Evolutionary conservation across 1,284 basidiomycete species (phyloP).

Genomic region (Marasmius oreades): DNA sequence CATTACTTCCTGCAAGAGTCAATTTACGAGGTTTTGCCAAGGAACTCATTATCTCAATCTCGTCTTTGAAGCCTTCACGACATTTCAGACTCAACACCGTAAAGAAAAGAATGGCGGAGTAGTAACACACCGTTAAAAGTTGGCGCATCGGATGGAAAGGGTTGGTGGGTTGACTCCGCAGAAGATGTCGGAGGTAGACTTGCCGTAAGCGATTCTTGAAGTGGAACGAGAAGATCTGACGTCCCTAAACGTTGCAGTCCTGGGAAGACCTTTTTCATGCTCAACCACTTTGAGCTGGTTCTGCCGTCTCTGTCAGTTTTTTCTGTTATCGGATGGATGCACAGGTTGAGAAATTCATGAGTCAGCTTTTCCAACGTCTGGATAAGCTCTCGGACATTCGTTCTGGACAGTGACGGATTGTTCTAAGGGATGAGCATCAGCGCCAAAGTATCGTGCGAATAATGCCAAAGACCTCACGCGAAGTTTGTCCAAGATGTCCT

Average conservation of each 20-base stretch:
- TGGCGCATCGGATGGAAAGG: conserved; percentile 79
- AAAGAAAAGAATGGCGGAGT: background rate
- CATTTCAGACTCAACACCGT: conserved; percentile 1
- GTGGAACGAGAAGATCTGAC: conserved; percentile 79
- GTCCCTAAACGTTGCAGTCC: conserved; percentile 54
- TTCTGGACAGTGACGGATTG: conserved; percentile 35
- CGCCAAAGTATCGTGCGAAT: background rate
- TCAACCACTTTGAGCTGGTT: conserved; percentile 47
- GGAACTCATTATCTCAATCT: conserved; percentile 91
- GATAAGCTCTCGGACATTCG: conserved; percentile 51
- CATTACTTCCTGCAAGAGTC: conserved; percentile 81
- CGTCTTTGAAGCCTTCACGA: conserved; percentile 70
- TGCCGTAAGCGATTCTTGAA: conserved; percentile 93
- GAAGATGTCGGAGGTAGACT: conserved; percentile 76
- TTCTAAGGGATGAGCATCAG: conserved; percentile 23
- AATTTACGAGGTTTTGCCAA: conserved; percentile 93
- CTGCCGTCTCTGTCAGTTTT: conserved; percentile 45
- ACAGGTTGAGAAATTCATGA: conserved; percentile 65
- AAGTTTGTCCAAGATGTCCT: conserved; percentile 62
- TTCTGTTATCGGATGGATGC: conserved; percentile 44
- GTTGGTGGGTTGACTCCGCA: conserved; percentile 65
- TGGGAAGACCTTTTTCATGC: conserved; percentile 66
- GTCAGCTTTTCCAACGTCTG: conserved; percentile 58
- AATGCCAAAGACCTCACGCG: conserved; percentile 39
- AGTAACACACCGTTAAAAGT: conserved; percentile 74